phyloP scores from a whole-genome alignment of 2,329 filamentous ascomycete genomes.

The Fusarium sp. region DNA sequence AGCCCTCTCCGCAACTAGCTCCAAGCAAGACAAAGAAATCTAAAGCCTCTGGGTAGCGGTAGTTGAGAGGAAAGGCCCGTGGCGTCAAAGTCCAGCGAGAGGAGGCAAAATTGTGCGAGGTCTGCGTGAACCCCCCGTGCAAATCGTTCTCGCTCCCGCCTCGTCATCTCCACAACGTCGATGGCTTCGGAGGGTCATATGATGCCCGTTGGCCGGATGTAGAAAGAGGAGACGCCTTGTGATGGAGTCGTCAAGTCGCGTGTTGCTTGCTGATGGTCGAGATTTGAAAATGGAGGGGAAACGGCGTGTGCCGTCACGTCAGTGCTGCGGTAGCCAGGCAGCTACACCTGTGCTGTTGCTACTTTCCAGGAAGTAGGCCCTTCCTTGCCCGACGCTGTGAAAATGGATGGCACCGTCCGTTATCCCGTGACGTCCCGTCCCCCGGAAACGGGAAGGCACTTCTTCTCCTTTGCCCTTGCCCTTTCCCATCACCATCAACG shows the following conservation, averaged over 20 bases:
- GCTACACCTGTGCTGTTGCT: constrained; percentile 5
- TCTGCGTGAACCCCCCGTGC: neutral
- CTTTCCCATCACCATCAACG: constrained; percentile 1
- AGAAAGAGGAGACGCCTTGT: constrained; percentile 13
- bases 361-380: neutral
- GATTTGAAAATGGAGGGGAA: constrained; percentile 7
- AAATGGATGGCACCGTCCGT: constrained; percentile 11
- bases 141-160: neutral
- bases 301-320: neutral
- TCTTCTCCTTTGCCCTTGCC: neutral
- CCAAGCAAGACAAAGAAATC: neutral
- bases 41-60: neutral
- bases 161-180: constrained; percentile 18
- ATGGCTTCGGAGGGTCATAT: neutral
- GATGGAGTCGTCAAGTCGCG: neutral
- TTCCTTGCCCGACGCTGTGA: constrained; percentile 7
- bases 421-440: constrained; percentile 32
- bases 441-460: constrained; percentile 22
- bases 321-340: neutral
- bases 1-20: neutral
- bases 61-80: constrained; percentile 5
- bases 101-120: neutral
- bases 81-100: constrained; percentile 18
- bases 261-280: neutral
- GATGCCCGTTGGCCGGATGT: constrained; percentile 15